Evolutionary conservation across 2,329 filamentous ascomycete genomes (phyloP).

Genomic region (Cytospora piceae): DNA sequence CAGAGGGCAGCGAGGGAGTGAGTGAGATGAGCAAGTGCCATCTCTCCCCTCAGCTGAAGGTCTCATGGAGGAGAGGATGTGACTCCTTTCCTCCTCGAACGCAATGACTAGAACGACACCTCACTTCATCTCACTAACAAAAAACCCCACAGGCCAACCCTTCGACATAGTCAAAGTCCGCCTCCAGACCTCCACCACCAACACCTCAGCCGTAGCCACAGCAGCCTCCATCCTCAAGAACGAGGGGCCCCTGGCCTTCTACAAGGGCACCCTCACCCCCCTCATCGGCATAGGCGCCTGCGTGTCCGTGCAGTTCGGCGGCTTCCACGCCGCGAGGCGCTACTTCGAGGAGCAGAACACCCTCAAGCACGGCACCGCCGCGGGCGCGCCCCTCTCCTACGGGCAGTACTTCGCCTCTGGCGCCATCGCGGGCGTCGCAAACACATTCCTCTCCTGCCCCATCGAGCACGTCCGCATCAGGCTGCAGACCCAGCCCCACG

Average conservation of each 20-base stretch:
- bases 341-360: slow-evolving; percentile 78
- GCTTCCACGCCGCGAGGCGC: slow-evolving; percentile 90
- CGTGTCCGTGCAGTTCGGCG: slow-evolving; percentile 97
- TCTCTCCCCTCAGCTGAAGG: neutral
- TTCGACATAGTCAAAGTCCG: slow-evolving; percentile 98
- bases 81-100: neutral
- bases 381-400: slow-evolving; percentile 73
- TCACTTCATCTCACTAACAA: slow-evolving; percentile 5
- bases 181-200: slow-evolving; percentile 84
- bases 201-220: slow-evolving; percentile 78
- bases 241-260: slow-evolving; percentile 90
- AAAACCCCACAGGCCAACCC: slow-evolving; percentile 58
- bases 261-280: slow-evolving; percentile 96
- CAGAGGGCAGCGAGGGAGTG: neutral
- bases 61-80: neutral
- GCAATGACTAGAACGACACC: neutral
- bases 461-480: slow-evolving; percentile 98
- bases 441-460: slow-evolving; percentile 83
- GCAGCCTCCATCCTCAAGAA: slow-evolving; percentile 83
- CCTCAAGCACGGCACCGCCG: slow-evolving; percentile 57
- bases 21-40: slow-evolving; percentile 15
- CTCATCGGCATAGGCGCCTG: slow-evolving; percentile 95
- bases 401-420: slow-evolving; percentile 87
- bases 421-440: slow-evolving; percentile 89
- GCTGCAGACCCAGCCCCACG: slow-evolving; percentile 94